Evolutionary conservation across 2,329 filamentous ascomycete species (phyloP), one percentile per base, ranked within the genome.

Genomic region (Aspergillus japonicus): DNA sequence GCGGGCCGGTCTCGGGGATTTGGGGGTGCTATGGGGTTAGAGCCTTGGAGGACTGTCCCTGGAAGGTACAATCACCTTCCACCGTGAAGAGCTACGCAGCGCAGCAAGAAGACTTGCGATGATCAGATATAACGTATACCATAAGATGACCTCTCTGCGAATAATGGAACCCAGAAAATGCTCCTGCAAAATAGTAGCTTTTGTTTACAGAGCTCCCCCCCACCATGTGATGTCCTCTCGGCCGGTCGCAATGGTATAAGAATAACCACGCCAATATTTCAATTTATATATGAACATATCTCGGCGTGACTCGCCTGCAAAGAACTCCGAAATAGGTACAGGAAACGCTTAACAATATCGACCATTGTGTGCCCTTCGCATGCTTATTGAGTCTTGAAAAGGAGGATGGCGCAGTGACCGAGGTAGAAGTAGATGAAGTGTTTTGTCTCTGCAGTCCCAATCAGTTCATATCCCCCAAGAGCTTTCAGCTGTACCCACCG

Each of bases 361-460:
- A 35, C 39, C 10, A n/a, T 49, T 50, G 49, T 23, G 4, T 44
- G 26, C 29, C 26, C 33, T 49, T 19, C 42, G 19, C 12, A 44
- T 10, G 42, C 63, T 68, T 71, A 98, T 86, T 97, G 94, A 47
- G 95, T 99, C 85, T 99, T 99, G 87, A 98, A 99, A 56, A 99
- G 88, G 58, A 99, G 85, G 75, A 99, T 98, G 61, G 95, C 95
- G 78, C 92, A 97, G 83, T 98, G 95, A 57, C 95, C 95, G 61
- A 99, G 89, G 82, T 99, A 99, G 83, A 99, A 99, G 83, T 99
- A 99, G 77, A 99, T 97, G 83, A 99, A 99, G 80, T 99, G 95
- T 82, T 98, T 98, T 29, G 95, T 98, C 79, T 98, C 95, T 97
- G 81, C 42, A 47, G 4, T 44, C 6, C 8, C 50, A 58, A 23